phyloP scores from a whole-genome alignment of 164 flowering plant genomes.

The Litsea cubeba region DNA sequence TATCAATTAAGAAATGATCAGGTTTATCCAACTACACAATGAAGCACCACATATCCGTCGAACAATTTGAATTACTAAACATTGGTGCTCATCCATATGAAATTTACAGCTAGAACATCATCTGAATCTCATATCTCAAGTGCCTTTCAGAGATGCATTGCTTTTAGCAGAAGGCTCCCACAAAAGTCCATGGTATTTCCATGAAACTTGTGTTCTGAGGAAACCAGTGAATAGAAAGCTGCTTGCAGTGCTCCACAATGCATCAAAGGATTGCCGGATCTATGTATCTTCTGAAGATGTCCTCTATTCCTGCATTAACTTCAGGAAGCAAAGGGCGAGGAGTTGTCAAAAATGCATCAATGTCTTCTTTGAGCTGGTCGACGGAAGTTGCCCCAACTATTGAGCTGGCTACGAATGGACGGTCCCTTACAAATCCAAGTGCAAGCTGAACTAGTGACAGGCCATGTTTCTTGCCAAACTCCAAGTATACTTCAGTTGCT shows the following conservation, averaged over 20 bases:
- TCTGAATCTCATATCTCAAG: too few relatives aligned
- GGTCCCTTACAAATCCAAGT: slow-evolving; percentile 77
- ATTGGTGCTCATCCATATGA: too few relatives aligned
- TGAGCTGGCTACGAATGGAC: slow-evolving; percentile 88
- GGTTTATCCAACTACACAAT: too few relatives aligned
- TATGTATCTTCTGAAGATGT: slow-evolving; percentile 59
- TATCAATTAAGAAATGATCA: too few relatives aligned
- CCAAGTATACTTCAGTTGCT: slow-evolving; percentile 56
- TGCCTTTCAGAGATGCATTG: too few relatives aligned
- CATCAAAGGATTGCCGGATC: slow-evolving; percentile 54
- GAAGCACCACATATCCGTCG: too few relatives aligned
- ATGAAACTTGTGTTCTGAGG: not conserved
- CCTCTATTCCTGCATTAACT: slow-evolving; percentile 58
- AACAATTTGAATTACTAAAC: too few relatives aligned
- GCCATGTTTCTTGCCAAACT: slow-evolving; percentile 72
- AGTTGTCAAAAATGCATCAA: slow-evolving; percentile 62
- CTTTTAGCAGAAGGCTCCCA: too few relatives aligned
- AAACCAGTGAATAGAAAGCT: not conserved
- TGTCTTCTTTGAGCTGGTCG: slow-evolving; percentile 78
- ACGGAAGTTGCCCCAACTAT: slow-evolving; percentile 88
- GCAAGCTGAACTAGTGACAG: slow-evolving; percentile 76
- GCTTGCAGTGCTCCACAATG: not conserved
- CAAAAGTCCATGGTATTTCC: not conserved
- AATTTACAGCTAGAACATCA: too few relatives aligned
- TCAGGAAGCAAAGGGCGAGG: slow-evolving; percentile 74